phyloP scores from a whole-genome alignment of 768 basidiomycete genomes.

The Macrocybe gigantea region DNA sequence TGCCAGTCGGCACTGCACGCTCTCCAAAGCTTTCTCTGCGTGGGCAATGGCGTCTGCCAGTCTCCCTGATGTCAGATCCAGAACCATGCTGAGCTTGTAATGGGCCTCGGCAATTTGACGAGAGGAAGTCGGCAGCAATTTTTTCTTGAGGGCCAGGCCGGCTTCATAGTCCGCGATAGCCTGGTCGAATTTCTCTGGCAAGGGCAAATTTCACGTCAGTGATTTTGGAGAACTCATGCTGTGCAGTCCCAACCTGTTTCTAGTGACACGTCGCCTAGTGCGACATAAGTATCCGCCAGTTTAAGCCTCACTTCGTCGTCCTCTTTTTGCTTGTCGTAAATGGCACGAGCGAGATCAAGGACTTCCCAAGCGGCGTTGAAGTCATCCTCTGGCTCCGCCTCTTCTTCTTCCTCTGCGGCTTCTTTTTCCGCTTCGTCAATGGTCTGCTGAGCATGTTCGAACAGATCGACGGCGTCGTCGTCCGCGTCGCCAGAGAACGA shows the following conservation, averaged over 20 bases:
- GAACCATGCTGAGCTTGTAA: conserved; percentile 90
- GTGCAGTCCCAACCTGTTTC: conserved; percentile 73
- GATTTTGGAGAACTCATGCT: background rate
- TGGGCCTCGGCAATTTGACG: conserved; percentile 92
- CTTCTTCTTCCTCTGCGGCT: conserved; percentile 56
- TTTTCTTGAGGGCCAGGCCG: conserved; percentile 66
- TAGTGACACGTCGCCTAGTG: conserved; percentile 92
- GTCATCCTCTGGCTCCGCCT: conserved; percentile 88
- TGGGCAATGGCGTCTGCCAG: conserved; percentile 79
- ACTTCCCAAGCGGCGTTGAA: conserved; percentile 98
- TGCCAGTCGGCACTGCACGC: conserved; percentile 64
- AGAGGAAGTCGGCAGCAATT: conserved; percentile 78
- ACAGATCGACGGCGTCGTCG: conserved; percentile 53
- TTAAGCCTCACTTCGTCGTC: conserved; percentile 62
- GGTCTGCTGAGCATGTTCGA: conserved; percentile 48
- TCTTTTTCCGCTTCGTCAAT: conserved; percentile 41
- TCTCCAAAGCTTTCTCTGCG: conserved; percentile 73
- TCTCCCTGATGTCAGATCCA: conserved; percentile 84
- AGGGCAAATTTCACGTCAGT: background rate
- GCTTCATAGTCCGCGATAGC: conserved; percentile 84
- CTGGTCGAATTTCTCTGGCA: conserved; percentile 90
- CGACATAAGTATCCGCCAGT: conserved; percentile 86
- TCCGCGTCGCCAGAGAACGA: conserved; percentile 81
- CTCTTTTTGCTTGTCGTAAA: conserved; percentile 64
- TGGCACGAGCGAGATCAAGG: conserved; percentile 86